These are phyloP conservation scores for Globisporangium uncinulatum DNA, from an alignment of 352 stramenopile species.

Conservation along the genomic window DNA sequence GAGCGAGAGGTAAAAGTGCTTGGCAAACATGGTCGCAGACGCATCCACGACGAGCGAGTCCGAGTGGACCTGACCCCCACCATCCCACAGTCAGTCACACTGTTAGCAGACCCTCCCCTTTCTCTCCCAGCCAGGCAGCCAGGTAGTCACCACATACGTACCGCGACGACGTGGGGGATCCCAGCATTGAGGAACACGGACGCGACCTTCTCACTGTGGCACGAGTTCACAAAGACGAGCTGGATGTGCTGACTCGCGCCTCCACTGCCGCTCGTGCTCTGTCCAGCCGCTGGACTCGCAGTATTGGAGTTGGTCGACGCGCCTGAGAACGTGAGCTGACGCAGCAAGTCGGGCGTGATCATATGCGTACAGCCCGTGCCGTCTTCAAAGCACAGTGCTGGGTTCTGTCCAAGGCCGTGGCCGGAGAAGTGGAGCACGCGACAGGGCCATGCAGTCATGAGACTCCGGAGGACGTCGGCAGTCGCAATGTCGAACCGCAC, in stretches of 20 bases:
- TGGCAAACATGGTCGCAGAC: conserved; percentile 76
- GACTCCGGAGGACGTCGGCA: conserved; percentile 60
- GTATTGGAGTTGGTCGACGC: background rate
- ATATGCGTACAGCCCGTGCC: conserved; percentile 65
- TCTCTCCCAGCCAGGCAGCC: background rate
- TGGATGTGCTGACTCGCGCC: conserved; percentile 29
- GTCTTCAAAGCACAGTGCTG: conserved; percentile 78
- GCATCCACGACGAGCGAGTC: conserved; percentile 73
- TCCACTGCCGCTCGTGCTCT: conserved; percentile 12
- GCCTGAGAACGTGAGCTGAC: conserved; percentile 65
- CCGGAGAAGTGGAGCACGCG: conserved; percentile 77
- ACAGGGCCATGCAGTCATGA: conserved; percentile 76
- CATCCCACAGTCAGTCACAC: background rate
- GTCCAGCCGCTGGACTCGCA: background rate
- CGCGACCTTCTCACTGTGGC: conserved; percentile 83
- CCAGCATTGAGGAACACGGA: conserved; percentile 86
- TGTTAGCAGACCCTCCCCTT: no score
- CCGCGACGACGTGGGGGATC: conserved; percentile 89
- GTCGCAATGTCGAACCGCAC: conserved; percentile 76
- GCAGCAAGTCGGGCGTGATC: conserved; percentile 58
- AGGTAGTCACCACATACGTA: conserved; percentile 16
- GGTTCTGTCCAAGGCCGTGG: conserved; percentile 60
- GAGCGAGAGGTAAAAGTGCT: conserved; percentile 80
- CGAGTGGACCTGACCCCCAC: conserved; percentile 43
- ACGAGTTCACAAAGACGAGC: conserved; percentile 82